Evolutionary conservation across 2,329 filamentous ascomycete species (phyloP).

Genomic region (Pseudogymnoascus sp.): DNA sequence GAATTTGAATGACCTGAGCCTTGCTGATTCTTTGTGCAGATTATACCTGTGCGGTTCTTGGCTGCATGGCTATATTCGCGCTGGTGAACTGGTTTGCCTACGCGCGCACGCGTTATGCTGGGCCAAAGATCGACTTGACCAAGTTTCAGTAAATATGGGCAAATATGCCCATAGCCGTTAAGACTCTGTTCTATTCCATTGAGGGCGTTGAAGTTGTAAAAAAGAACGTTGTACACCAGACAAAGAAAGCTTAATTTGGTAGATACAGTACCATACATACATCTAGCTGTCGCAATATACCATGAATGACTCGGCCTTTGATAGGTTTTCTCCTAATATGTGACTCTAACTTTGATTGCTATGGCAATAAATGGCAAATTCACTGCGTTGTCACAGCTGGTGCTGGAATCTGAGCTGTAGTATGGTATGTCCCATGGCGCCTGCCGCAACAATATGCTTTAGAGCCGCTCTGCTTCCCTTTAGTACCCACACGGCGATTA

Average conservation of each 20-base stretch:
- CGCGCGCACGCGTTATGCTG: not conserved
- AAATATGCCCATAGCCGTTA: not conserved
- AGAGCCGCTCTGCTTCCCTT: not conserved
- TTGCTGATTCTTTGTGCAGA: slow-evolving; percentile 1
- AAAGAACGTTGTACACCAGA: not conserved
- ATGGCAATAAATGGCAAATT: not conserved
- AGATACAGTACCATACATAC: not conserved
- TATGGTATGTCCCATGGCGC: not conserved
- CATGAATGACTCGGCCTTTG: not conserved
- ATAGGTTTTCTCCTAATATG: not conserved
- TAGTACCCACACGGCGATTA: not conserved
- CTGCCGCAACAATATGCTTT: not conserved
- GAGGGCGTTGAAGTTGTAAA: not conserved
- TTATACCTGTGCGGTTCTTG: slow-evolving; percentile 1
- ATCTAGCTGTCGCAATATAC: not conserved
- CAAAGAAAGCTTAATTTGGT: not conserved
- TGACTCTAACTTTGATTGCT: not conserved
- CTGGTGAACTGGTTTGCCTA: slow-evolving; percentile 6
- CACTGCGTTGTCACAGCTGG: not conserved
- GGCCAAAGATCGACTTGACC: slow-evolving; percentile 2
- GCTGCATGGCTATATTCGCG: not conserved
- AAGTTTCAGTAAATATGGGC: not conserved
- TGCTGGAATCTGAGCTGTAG: not conserved
- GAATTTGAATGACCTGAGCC: not conserved
- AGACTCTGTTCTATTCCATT: not conserved